Base-by-base conservation (phyloP, 305 asterid genomes). In the Solanum hybrid region DNA sequence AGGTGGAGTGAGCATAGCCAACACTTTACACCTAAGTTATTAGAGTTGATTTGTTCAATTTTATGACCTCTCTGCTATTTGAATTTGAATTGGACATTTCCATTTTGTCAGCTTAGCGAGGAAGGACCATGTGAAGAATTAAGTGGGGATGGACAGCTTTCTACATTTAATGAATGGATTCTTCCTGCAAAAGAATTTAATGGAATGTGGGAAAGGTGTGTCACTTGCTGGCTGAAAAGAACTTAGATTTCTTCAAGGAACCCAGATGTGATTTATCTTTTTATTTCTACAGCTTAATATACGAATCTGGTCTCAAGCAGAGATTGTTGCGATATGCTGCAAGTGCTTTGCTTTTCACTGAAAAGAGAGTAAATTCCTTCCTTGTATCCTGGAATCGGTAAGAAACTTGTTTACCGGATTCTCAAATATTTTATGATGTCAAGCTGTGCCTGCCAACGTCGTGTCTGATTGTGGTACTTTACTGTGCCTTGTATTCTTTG, bases 101-200 rank as follows among this genome's bases (percentile, higher is more conserved):
- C 77, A 69, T 78, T 89, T 86, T 60, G 88, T 86, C 96, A 97
- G 99, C 98, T 96, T 86, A 97, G 96, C 90, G 98, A 97, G 92
- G 99, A 97, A 93, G 99, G 99, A 86, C 98, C 99, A n/a, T 95
- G 99, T 34, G 99, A 97, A 92, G 99, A 97, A 87, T 91, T 97
- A 90, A 94, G 93, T 91, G 94, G 91, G 90, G 96, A 96, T 88
- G 98, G 98, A 40, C 96, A 95, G 93, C 95, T 93, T 91, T 95
- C 98, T 78, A 97, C 98, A 91, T 97, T 97, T 91, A 94, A 94
- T 90, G 99, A 97, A 92, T 97, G 99, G 99, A 94, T 95, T 91
- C 99, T 97, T 91, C 99, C 99, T 27, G 99, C 99, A 85, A 96
- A 96, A 92, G 99, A 97, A 93, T 97, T 96, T 93, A 98, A 95